A percentile compares a stretch with the other conserved stretches of the same genome.
Conservation (phyloP, 345 rosid species). For the Boechera divaricarpa region DNA sequence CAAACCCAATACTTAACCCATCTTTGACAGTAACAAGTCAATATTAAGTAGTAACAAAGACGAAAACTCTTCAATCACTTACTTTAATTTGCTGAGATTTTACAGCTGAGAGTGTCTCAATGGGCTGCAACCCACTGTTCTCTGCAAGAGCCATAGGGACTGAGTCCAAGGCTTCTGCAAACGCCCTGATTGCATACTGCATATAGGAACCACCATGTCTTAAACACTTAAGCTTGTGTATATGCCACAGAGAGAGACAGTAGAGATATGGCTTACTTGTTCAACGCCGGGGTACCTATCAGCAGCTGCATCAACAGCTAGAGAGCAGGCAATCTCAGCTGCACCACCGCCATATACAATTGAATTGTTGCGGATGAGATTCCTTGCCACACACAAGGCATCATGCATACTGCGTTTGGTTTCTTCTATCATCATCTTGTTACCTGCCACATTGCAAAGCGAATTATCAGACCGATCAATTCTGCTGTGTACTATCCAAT, state of each 20-base stretch:
- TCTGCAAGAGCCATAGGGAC: slow-evolving; percentile 93
- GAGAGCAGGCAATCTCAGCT: too few species aligned
- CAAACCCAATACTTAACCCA: background rate
- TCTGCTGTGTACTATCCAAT: background rate
- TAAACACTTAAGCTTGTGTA: background rate
- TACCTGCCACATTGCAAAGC: slow-evolving; percentile 49
- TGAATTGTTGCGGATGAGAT: too few species aligned
- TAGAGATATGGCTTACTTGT: background rate
- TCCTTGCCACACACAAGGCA: too few species aligned
- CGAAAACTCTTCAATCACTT: slow-evolving; percentile 8
- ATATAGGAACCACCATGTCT: background rate
- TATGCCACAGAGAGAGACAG: background rate
- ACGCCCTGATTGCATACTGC: slow-evolving; percentile 92
- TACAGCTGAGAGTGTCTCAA: slow-evolving; percentile 84
- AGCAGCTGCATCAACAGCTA: too few species aligned
- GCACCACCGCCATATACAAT: too few species aligned
- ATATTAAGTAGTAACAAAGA: background rate
- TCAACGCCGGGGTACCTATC: too few species aligned
- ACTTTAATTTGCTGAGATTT: slow-evolving; percentile 92
- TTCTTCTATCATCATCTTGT: slow-evolving; percentile 97
- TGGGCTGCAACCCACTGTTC: slow-evolving; percentile 92
- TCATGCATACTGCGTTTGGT: slow-evolving; percentile 74
- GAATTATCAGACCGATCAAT: background rate
- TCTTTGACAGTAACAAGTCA: background rate
- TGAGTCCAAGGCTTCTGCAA: slow-evolving; percentile 86